Evolutionary conservation across 108 stramenopile genomes (phyloP), one percentile per base, ranked within the genome.

Genomic region (Fragilariopsis cylindrus): DNA sequence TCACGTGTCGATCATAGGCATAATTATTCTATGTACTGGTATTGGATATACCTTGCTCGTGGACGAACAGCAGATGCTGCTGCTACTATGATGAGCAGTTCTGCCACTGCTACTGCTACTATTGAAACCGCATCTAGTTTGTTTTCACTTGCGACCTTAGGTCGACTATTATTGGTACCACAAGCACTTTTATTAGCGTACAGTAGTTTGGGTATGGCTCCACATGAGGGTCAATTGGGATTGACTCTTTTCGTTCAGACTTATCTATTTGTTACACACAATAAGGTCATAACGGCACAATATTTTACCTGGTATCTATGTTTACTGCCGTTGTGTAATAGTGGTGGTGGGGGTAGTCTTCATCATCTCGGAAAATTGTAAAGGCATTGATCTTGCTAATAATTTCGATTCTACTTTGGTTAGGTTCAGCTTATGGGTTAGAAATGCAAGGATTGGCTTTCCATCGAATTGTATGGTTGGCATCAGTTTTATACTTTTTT

Each of bases 231-330:
- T 48, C 77, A 82, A 8, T 43, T 71, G 57, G 78, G 77, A 63
- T 72, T 97, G 63, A 88, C 91, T 18, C 56, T 98, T 3, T 92
- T 96, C 66, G 68, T 95, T 16, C 97, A 98, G 76, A 98, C 98
- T 19, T 90, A 96, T 75, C 69, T 94, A 7, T 99, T 99, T 83
- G 99, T 99, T 18, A 88, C 97, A 7, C 92, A 95, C 85, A 99
- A 99, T 85, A 99, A 99, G 74, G 99, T 99, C 60, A 93, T 94
- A 70, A 99, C 99, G 2, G 99, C 95, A 40, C 98, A 99, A 76
- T 99, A 99, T 73, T 96, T 98, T 66, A 87, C 91, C 4, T 99
- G 99, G 99, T 98, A 96, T 73, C 82, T 98, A 0, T 91, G 90
- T 50, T 78, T 96, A 12, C 75, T 94, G 53, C 95, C 93, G 49